Evolutionary conservation across 768 basidiomycete species (phyloP).

Genomic region (Pleurotus eryngii): DNA sequence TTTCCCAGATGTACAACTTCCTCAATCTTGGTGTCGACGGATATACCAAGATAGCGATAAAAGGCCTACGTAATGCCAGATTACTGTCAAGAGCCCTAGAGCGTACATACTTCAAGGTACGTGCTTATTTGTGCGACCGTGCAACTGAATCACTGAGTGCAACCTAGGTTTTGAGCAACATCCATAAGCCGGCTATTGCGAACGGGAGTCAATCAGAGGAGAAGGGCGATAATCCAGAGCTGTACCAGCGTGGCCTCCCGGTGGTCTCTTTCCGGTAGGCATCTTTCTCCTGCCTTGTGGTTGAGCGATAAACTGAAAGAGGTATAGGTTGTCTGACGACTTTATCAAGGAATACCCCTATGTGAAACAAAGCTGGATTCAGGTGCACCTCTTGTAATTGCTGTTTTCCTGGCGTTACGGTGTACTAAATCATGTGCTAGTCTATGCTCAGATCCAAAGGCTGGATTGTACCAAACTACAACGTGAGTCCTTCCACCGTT

Average conservation of each 20-base stretch:
- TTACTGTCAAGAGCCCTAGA: slow-evolving; percentile 57
- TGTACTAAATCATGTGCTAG: slow-evolving; percentile 18
- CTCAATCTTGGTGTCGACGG: slow-evolving; percentile 56
- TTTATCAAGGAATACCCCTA: slow-evolving; percentile 49
- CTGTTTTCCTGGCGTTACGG: neutral
- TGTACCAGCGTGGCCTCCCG: slow-evolving; percentile 51
- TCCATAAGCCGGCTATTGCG: slow-evolving; percentile 38
- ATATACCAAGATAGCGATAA: slow-evolving; percentile 38
- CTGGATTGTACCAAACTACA: slow-evolving; percentile 64
- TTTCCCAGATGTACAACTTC: slow-evolving; percentile 61
- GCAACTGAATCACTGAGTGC: neutral
- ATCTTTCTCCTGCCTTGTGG: neutral
- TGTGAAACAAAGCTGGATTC: slow-evolving; percentile 52
- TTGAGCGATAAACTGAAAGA: neutral
- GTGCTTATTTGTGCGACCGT: neutral
- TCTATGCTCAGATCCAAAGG: slow-evolving; percentile 46
- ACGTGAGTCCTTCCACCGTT: slow-evolving; percentile 20
- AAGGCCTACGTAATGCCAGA: slow-evolving; percentile 54
- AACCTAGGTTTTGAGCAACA: slow-evolving; percentile 41
- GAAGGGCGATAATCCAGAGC: slow-evolving; percentile 38
- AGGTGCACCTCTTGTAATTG: slow-evolving; percentile 21
- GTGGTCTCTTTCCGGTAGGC: slow-evolving; percentile 55
- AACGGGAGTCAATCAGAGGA: slow-evolving; percentile 14
- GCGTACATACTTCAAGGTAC: slow-evolving; percentile 44
- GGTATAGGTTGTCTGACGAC: slow-evolving; percentile 42